phyloP scores from a whole-genome alignment of 202 grass and related monocot genomes.

The Setaria italica region DNA sequence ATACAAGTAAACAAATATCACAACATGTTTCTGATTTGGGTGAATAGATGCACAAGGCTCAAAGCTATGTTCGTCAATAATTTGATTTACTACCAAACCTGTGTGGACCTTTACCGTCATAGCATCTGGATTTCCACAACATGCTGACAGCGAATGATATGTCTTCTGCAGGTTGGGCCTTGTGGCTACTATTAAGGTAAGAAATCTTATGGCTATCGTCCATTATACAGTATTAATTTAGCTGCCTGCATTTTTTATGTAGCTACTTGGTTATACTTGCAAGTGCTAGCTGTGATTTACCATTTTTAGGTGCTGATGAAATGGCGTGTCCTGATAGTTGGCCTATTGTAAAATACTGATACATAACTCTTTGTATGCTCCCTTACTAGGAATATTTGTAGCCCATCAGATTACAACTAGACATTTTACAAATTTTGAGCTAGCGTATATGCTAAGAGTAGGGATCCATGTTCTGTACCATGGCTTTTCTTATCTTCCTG shows the following conservation, averaged over 20 bases:
- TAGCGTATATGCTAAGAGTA: background rate
- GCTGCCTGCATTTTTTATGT: background rate
- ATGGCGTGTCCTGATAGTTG: conserved; percentile 10
- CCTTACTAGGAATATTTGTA: background rate
- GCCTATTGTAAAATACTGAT: background rate
- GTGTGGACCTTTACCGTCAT: background rate
- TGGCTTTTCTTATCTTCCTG: conserved; percentile 1
- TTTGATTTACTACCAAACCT: background rate
- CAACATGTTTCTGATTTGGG: background rate
- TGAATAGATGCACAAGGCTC: background rate
- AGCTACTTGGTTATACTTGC: background rate
- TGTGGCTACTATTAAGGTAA: conserved; percentile 94
- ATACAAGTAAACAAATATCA: background rate
- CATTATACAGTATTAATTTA: background rate
- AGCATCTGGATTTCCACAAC: conserved; percentile 28
- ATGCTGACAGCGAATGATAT: conserved; percentile 2
- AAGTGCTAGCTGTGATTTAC: background rate
- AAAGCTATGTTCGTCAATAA: background rate
- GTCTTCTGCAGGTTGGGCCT: conserved; percentile 74
- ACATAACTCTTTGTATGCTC: background rate
- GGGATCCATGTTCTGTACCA: background rate
- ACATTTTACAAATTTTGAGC: background rate
- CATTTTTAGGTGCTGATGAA: conserved; percentile 1
- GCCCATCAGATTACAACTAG: background rate
- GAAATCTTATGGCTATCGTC: background rate